A percentile compares a stretch with the other conserved stretches of the same genome.
Conservation (phyloP, 257 asterid genomes). For the Echium plantagineum region DNA sequence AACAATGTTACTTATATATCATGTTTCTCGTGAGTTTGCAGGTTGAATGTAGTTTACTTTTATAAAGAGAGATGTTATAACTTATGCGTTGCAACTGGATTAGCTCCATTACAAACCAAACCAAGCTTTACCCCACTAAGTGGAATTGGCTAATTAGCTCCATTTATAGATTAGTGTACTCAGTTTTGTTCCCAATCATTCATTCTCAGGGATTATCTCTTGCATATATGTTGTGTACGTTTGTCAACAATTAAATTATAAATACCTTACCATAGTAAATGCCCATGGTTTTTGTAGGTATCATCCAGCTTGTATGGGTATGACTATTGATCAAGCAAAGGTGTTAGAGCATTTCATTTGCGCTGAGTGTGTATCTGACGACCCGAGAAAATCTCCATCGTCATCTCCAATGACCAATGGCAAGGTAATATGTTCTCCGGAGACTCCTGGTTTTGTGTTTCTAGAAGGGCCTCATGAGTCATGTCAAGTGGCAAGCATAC, state of each 20-base stretch:
- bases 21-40: too few species aligned
- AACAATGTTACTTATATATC: too few species aligned
- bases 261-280: neutral
- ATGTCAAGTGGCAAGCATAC: too few species aligned
- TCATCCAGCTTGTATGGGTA: slow-evolving; percentile 58
- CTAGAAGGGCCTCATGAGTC: neutral
- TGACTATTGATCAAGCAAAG: slow-evolving; percentile 42
- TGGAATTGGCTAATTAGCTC: too few species aligned
- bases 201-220: neutral
- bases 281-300: slow-evolving; percentile 31
- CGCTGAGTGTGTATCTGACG: slow-evolving; percentile 33
- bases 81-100: too few species aligned
- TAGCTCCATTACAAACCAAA: too few species aligned
- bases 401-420: slow-evolving; percentile 14
- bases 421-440: slow-evolving; percentile 19
- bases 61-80: too few species aligned
- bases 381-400: slow-evolving; percentile 22
- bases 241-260: neutral
- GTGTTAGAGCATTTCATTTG: slow-evolving; percentile 36
- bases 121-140: too few species aligned
- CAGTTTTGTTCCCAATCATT: neutral
- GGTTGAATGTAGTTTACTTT: too few species aligned
- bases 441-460: neutral
- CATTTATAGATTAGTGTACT: too few species aligned
- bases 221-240: neutral